Evolutionary conservation across 2,329 filamentous ascomycete species (phyloP), one percentile per base, ranked within the genome.

Genomic region (Allantophomopsis cytisporea): DNA sequence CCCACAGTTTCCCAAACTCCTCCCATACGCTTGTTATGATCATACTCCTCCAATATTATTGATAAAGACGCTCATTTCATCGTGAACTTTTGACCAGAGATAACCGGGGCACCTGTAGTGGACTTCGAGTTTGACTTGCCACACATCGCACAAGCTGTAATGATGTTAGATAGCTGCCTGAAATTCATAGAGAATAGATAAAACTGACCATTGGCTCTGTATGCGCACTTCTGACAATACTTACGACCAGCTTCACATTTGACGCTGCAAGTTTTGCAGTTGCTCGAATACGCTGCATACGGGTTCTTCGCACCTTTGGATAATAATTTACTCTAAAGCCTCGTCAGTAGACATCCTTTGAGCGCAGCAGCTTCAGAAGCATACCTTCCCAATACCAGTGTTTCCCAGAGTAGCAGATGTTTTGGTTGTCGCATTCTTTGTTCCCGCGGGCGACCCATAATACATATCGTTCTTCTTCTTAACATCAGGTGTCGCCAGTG

Each of bases 401-500:
- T 68, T 65, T 4, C 73, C 73, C 28, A 76, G 48, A 2, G 73
- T 79, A 31, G 70, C 60, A 16, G 69, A 66, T 40, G 63, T 66
- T 43, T 61, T 60, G 36, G 36, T 53, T 14, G 55, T 43, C 44
- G 58, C 54, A 41, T 64, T 54, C 16, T 63, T 60, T 11, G 48
- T 50, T 36, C 50, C 51, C 6, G 51, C 52, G 6, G 72, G 58
- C 2, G 74, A 79, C 36, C 75, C 75, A 50, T 74, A 70, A 55
- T 79, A 80, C 60, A 80, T 74, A 39, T 80, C 76, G 51, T 59
- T 73, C 64, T 76, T 80, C 60, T 74, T 76, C 59, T 80, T 80
- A 45, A 80, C 75, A 20, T 65, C 70, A 0, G 76, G 76, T 0
- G 76, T 80, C 44, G 72, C 74, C 41, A 80, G 68, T 11, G 70